Evolutionary conservation across 202 grass and related monocot species (phyloP), one percentile per base, ranked within the genome.

Genomic region (Saccharum hybrid): DNA sequence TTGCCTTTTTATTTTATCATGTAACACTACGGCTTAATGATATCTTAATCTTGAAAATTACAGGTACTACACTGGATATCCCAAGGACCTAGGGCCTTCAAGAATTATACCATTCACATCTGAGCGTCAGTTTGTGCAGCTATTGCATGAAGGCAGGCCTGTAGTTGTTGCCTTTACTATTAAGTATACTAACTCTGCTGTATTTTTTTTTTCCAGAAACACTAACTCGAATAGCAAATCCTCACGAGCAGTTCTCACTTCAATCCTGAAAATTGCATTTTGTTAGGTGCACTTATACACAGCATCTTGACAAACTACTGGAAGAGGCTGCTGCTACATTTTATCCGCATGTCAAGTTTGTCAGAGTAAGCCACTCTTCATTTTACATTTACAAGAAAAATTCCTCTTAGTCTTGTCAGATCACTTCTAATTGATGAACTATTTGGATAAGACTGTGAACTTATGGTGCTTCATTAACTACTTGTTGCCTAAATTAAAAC

Each of bases 21-120:
- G 16, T 54, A 38, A 45, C 8, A 26, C 0, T 42, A 41, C 28
- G 43, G 81, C 63, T 66, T 70, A 26, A 54, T 46, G 22, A 30
- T 82, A 16, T 36, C 56, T 39, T 63, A 41, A 71, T 39, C 34
- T 75, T 66, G 65, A 66, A 70, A 78, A 74, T 64, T 42, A 72
- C 71, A 97, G 94, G 86, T 97, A 94, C 76, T 92, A 94, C 86
- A 92, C 94, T 83, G 94, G 94, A 89, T 94, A 92, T 79, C 94
- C 94, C 66, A 97, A 94, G 81, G 86, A 94, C 88, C 82, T 92
- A 77, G 90, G 91, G 63, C 81, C 90, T 19, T 97, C 94, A 66
- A 87, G 77, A 54, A 80, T 97, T 78, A 90, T 97, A 74, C 88
- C 90, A 33, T 97, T 97, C 81, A 92, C 89, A 11, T 94, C 94